Base-by-base conservation (phyloP, 345 rosid species). In the Litchi chinensis region DNA sequence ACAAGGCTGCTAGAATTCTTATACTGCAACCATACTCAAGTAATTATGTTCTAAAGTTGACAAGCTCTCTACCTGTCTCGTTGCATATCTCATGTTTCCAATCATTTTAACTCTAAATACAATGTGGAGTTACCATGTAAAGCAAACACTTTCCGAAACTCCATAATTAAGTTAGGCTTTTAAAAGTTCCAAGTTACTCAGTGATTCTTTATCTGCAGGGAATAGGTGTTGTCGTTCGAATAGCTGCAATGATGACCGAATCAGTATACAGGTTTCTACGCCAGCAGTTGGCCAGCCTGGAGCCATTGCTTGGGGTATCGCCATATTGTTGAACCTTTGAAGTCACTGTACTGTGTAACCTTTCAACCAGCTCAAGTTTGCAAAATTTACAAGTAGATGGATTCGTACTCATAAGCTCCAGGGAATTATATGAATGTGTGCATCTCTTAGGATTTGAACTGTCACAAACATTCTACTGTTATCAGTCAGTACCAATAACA, bases 161-260 rank as follows among this genome's bases (percentile, higher is more conserved):
- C 64, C 44, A 28, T 28, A 5, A 0, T 16, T 64, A 15, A 1
- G n/a, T 48, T 40, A 7, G 13, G 28, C 37, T 63, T 7, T 1
- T 15, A 21, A 21, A 26, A 63, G 12, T 8, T 44, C 5, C 8
- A 72, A 22, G 40, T 46, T 62, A 44, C 9, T 43, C 10, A 15
- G 68, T 73, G 60, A 64, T 66, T 74, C 41, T 72, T 46, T 79
- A 60, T 65, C 39, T 83, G 43, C 86, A 94, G 99, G 97, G 90
- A 76, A 81, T 79, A 22, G 98, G 98, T 57, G 71, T 90, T 59
- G 90, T 94, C 19, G 87, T 91, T 68, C 90, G 98, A 48, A 73
- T 95, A 65, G 97, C 95, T 78, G 90, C 98, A n/a, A 84, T 76
- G 73, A 90, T 92, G 12, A 92, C 98, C 5, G 99, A 95, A 78